A percentile compares a stretch with the other conserved stretches of the same genome.
phyloP scores from a whole-genome alignment of 495 filamentous ascomycete genomes.

The Tuber microsphaerosporum region DNA sequence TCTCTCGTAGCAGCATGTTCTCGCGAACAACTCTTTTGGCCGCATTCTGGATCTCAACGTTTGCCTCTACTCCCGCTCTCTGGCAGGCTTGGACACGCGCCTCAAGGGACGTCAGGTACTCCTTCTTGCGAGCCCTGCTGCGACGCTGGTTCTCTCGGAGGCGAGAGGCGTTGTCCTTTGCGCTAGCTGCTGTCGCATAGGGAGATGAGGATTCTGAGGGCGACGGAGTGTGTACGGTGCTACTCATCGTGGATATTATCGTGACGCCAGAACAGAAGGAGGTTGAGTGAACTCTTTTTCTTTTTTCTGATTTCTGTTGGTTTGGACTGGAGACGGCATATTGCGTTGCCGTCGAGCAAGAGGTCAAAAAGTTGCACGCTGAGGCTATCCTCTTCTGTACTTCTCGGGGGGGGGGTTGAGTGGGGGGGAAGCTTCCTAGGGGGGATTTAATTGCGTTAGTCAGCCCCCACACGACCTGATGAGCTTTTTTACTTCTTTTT shows the following conservation, averaged over 20 bases:
- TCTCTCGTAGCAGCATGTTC: conserved; percentile 52
- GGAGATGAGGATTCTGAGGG: conserved; percentile 5
- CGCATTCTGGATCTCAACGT: conserved; percentile 56
- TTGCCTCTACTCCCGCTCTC: conserved; percentile 52
- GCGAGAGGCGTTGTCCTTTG: conserved; percentile 43
- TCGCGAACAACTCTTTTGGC: conserved; percentile 59
- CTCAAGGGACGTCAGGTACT: conserved; percentile 67
- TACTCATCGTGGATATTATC: background rate
- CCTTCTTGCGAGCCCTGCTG: conserved; percentile 66
- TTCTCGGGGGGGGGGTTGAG: background rate
- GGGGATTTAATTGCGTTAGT: background rate
- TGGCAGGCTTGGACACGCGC: conserved; percentile 56
- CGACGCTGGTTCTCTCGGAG: conserved; percentile 76
- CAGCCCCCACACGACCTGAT: background rate
- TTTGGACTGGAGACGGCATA: background rate
- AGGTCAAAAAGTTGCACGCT: background rate
- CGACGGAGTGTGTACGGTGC: conserved; percentile 6
- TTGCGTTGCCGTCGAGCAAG: background rate
- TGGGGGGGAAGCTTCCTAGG: background rate
- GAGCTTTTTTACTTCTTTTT: background rate
- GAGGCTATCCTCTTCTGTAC: background rate
- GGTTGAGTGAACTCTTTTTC: background rate
- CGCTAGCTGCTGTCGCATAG: background rate
- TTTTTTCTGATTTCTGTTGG: background rate
- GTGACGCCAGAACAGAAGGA: background rate